Evolutionary conservation across 2,329 filamentous ascomycete species (phyloP).

Genomic region (Talaromyces sp.): DNA sequence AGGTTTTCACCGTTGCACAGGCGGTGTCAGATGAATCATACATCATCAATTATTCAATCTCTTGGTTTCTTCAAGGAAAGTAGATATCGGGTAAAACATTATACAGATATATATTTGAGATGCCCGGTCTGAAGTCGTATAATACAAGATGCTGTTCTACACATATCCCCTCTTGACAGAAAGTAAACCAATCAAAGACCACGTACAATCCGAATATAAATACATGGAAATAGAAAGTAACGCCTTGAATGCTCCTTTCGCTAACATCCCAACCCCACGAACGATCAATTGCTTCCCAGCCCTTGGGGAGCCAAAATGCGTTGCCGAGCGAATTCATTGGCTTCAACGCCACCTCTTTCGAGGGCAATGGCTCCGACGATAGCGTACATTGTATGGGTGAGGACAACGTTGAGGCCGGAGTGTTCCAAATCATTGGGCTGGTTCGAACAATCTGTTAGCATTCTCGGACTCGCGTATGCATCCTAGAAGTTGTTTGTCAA

Average conservation of each 20-base stretch:
- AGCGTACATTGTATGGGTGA: constrained; percentile 75
- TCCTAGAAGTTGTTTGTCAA: not conserved
- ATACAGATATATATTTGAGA: constrained; percentile 19
- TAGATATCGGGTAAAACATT: not conserved
- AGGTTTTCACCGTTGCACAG: constrained; percentile 59
- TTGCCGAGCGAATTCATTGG: constrained; percentile 71
- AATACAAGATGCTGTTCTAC: constrained; percentile 16
- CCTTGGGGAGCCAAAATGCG: constrained; percentile 62
- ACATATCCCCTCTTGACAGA: not conserved
- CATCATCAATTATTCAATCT: constrained; percentile 45
- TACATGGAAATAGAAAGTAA: constrained; percentile 21
- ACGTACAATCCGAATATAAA: constrained; percentile 16
- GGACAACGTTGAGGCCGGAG: constrained; percentile 72
- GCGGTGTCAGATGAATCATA: constrained; percentile 81
- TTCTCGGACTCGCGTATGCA: constrained; percentile 27
- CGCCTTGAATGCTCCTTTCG: constrained; percentile 34
- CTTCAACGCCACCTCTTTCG: constrained; percentile 76
- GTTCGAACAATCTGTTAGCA: not conserved
- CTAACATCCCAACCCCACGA: constrained; percentile 5
- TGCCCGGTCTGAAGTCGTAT: constrained; percentile 11
- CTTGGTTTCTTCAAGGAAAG: constrained; percentile 9
- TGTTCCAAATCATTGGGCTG: constrained; percentile 64
- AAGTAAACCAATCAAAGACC: constrained; percentile 4
- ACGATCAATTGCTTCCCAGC: constrained; percentile 22
- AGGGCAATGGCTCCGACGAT: constrained; percentile 87